Base-by-base conservation (phyloP, 108 stramenopile genomes). In the Craspedostauros australis region DNA sequence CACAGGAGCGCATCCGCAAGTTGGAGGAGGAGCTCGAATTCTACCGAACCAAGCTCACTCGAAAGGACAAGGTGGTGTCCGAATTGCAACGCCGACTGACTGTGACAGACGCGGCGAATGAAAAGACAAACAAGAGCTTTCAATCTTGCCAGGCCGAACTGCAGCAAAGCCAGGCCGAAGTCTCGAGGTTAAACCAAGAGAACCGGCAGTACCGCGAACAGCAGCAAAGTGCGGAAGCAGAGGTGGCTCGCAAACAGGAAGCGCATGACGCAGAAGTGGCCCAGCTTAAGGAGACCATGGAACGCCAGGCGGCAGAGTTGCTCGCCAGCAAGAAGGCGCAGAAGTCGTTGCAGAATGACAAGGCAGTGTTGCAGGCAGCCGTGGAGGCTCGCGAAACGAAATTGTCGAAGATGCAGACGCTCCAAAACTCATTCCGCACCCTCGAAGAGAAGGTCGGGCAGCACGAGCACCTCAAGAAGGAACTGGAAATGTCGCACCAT, bases 341-440 rank as follows among this genome's bases (percentile, higher is more conserved):
- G 25, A 68, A 64, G 40, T 45, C 84, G 21, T 54, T 82, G 6
- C 73, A 68, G 24, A 90, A 90, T 53, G 88, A 90, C 60, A 84
- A 84, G 77, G 77, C 80, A 6, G 80, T 90, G 7, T 55, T 86
- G 20, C 42, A 57, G 16, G 88, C 88, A 12, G 76, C 77, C 16
- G 66, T 90, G 21, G 84, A 86, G 27, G 79, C 82, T 20, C 61
- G 88, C n/a, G 84, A 86, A 66, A 66, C 76, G 32, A 80, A 76
- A 44, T 44, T 79, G 39, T 33, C 49, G 1, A 71, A 70, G 54
- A 78, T 85, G 54, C 75, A 48, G 2, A 66, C 56, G 46, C 49
- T 82, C 8, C 73, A 69, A 32, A 18, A 30, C 2, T 62, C 70
- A 2, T 54, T 67, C 16, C 33, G 45, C 0, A 46, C 47, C 46